A percentile compares a stretch with the other conserved stretches of the same genome.
These are phyloP conservation scores for Juncus inflexus DNA, from an alignment of 176 grass and related monocot genomes.

Conservation along the genomic window DNA sequence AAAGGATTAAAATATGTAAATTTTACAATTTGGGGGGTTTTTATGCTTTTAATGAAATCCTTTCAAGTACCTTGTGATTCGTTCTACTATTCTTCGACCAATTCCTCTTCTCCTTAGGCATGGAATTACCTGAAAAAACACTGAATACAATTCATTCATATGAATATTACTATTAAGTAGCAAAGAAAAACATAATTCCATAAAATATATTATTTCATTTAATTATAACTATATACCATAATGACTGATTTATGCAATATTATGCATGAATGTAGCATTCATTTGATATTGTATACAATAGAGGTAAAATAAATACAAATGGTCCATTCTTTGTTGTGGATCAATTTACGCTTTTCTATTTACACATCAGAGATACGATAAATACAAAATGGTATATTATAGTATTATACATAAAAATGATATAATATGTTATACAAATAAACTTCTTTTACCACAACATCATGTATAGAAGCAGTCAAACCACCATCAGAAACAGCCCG, in stretches of 20 bases:
- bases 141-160: conserved; percentile 49
- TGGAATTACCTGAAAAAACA: conserved; percentile 79
- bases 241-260: too few species aligned
- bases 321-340: too few species aligned
- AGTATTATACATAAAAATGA: too few species aligned
- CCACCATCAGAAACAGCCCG: conserved; percentile 74
- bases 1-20: conserved; percentile 11
- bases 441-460: conserved; percentile 60
- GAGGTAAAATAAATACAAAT: too few species aligned
- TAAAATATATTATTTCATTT: background rate
- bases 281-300: background rate
- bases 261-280: background rate
- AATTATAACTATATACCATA: too few species aligned
- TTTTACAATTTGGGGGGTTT: conserved; percentile 7
- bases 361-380: too few species aligned
- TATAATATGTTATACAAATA: too few species aligned
- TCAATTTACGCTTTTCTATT: too few species aligned
- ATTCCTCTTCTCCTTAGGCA: conserved; percentile 70
- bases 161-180: conserved; percentile 28
- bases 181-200: conserved; percentile 2
- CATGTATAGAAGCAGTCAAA: conserved; percentile 82
- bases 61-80: conserved; percentile 56
- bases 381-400: too few species aligned
- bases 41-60: conserved; percentile 42
- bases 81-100: conserved; percentile 70